Base-by-base conservation (phyloP, 176 grass and related monocot genomes). In the Triticum urartu region DNA sequence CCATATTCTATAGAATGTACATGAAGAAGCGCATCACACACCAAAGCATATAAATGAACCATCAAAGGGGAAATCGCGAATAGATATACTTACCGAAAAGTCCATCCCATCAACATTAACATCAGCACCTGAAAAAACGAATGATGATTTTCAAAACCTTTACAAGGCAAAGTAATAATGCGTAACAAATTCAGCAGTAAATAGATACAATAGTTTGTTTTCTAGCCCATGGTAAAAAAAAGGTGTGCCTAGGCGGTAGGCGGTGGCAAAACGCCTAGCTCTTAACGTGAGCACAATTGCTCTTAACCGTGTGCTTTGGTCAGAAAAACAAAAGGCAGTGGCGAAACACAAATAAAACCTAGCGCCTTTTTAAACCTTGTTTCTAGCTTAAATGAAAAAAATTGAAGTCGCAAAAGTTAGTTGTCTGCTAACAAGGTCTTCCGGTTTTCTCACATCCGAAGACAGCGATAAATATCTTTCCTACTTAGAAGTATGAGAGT, bases 41-140 rank as follows among this genome's bases (percentile, higher is more conserved):
- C 20, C 30, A 88, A 18, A 42, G 68, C 13, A 45, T 17, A 48
- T 72, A 17, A 80, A 56, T 60, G 7, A 74, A 82, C 9, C 2
- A 83, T n/a, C 38, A 52, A 87, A 58, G 56, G 32, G 3, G 39
- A 86, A 73, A 73, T 35, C 1, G 11, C 32, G 6, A 32, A 67
- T 61, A 14, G 5, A 21, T 64, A 21, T 79, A 42, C 58, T 56
- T 93, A 99, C 94, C 85, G 94, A 91, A 9, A 99, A 92, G 87
- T 99, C 97, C 97, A 99, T 99, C 30, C 94, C 97, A 83, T 94
- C 97, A 68, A 94, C 38, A 85, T 96, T 94, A 54, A 99, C 81
- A 60, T 96, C 88, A 79, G 76, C 80, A 72, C 88, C 90, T 91
- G 60, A 47, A 26, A 79, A 66, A 58, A 58, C 6, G 45, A 74